phyloP scores from a whole-genome alignment of 1,284 basidiomycete species.

The Ustilago nuda region DNA sequence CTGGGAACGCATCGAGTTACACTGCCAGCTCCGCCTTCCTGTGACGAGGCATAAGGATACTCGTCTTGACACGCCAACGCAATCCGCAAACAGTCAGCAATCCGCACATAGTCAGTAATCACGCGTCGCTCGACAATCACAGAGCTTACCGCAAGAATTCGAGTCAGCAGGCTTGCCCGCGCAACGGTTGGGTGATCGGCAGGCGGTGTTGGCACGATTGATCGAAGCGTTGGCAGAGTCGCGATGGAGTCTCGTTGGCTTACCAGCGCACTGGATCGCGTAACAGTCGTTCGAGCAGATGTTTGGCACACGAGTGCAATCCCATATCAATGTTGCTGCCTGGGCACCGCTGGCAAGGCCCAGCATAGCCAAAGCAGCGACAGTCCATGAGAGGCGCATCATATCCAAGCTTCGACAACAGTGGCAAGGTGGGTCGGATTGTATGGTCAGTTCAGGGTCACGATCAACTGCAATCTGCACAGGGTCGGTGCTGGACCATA shows the following conservation, averaged over 20 bases:
- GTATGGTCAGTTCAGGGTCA: not conserved
- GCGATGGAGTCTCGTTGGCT: slow-evolving; percentile 54
- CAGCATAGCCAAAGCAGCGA: slow-evolving; percentile 11
- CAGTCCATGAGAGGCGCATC: not conserved
- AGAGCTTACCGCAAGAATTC: slow-evolving; percentile 47
- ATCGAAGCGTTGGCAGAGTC: slow-evolving; percentile 43
- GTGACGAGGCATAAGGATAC: slow-evolving; percentile 53
- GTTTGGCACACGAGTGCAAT: slow-evolving; percentile 57
- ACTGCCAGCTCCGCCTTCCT: slow-evolving; percentile 51
- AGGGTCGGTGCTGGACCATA: not conserved
- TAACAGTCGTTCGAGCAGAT: slow-evolving; percentile 59
- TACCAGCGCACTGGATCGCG: slow-evolving; percentile 52
- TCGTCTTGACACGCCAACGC: slow-evolving; percentile 38
- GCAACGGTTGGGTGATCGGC: slow-evolving; percentile 55
- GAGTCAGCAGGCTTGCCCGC: slow-evolving; percentile 30
- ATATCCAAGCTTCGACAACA: not conserved
- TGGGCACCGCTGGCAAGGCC: not conserved
- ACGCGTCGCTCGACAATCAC: not conserved
- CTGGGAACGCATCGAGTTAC: slow-evolving; percentile 52
- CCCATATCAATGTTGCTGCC: slow-evolving; percentile 51
- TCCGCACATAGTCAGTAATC: slow-evolving; percentile 3
- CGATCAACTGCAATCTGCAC: not conserved
- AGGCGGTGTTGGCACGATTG: slow-evolving; percentile 50
- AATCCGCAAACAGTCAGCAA: not conserved
- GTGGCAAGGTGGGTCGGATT: not conserved